These are phyloP conservation scores for Bruguiera hainesii DNA, from an alignment of 441 rosid species.

Conservation along the genomic window DNA sequence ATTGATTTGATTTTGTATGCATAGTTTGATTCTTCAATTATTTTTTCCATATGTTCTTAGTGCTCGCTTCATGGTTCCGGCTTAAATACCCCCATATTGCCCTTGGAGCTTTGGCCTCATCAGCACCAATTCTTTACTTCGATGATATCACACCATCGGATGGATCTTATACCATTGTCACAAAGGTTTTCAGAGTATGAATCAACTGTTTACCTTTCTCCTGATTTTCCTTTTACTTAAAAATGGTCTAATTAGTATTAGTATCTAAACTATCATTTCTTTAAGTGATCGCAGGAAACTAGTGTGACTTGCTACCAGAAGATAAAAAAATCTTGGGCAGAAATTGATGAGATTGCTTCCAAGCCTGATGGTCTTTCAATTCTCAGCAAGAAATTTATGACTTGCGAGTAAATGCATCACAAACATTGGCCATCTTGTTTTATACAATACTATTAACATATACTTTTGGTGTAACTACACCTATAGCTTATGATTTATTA, in stretches of 20 bases:
- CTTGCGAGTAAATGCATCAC: constrained; percentile 44
- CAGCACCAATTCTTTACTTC: constrained; percentile 62
- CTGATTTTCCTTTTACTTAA: neutral
- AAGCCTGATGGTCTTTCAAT: constrained; percentile 39
- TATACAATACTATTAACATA: too few species aligned
- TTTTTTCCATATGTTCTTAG: constrained; percentile 14
- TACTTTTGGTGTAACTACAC: too few species aligned
- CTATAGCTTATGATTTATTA: neutral
- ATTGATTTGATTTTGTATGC: neutral
- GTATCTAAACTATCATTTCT: neutral
- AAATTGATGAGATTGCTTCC: constrained; percentile 50
- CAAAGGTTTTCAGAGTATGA: constrained; percentile 42
- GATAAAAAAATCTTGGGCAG: constrained; percentile 47
- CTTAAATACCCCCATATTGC: constrained; percentile 62
- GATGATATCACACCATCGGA: constrained; percentile 41
- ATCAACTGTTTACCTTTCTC: neutral
- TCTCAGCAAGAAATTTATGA: constrained; percentile 47
- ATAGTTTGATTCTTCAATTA: neutral
- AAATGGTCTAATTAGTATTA: neutral
- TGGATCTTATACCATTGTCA: constrained; percentile 40
- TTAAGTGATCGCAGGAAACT: constrained; percentile 32
- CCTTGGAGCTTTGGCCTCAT: constrained; percentile 61
- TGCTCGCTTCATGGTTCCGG: constrained; percentile 64
- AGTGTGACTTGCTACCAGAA: constrained; percentile 52
- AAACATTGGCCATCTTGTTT: neutral